Evolutionary conservation across 208 protist species (phyloP), one percentile per base, ranked within the genome.

Genomic region (Crithidia acanthocephali): DNA sequence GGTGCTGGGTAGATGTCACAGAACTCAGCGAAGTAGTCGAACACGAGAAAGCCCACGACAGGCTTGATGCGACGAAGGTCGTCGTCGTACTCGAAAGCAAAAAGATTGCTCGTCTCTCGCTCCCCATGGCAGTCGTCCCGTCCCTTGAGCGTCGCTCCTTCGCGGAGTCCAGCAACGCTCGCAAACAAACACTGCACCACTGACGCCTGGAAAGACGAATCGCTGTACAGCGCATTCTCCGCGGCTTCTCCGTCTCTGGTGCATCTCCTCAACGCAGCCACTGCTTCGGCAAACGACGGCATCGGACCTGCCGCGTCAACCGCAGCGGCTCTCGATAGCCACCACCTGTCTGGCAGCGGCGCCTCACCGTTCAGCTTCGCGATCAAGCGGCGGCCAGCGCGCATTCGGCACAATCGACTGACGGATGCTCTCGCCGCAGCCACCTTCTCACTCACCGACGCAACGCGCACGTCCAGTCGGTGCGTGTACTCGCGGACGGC

Each of bases 1-100:
- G 47, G 22, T 3, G 32, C 9, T 0, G 50, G 20, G 50, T 68
- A 68, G 15, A 68, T n/a, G 35, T 68, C 50, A 23, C 62, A 68
- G 16, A 44, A 68, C 62, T 68, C 62, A 0, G 62, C 62, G n/a
- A 68, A 68, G 62, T 68, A 68, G 47, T 68, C 62, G 27, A 68
- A 68, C 6, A 35, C 7, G 2, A 50, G 62, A 23, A 68, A 68
- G 47, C 11, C 23, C 22, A 64, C 8, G 2, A 11, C 44, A 1
- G 59, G 37, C 23, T 10, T n/a, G 15, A 5, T 40, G 25, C 23
- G 37, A 5, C 37, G n/a, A n/a, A n/a, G n/a, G n/a, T n/a, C n/a
- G n/a, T n/a, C n/a, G n/a, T n/a, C n/a, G n/a, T n/a, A n/a, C n/a
- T n/a, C n/a, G n/a, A n/a, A n/a, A n/a, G n/a, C n/a, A n/a, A n/a